Evolutionary conservation across 345 rosid species (phyloP).

Genomic region (Nasturtium officinale): DNA sequence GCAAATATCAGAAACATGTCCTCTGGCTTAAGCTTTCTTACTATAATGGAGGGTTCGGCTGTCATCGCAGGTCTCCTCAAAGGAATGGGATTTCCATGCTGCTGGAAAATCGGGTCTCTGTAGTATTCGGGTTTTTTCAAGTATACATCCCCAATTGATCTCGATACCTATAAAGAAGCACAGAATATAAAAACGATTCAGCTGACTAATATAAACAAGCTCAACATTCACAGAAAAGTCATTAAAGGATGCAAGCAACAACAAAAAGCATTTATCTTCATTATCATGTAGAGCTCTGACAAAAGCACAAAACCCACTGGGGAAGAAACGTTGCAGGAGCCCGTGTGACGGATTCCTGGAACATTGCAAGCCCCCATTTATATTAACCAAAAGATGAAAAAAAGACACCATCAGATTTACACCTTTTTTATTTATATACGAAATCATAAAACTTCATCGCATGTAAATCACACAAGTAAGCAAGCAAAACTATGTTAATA

Average conservation of each 20-base stretch:
- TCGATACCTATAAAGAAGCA: conserved; percentile 66
- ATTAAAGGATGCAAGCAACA: conserved; percentile 23
- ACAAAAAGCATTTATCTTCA: conserved; percentile 25
- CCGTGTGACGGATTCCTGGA: conserved; percentile 52
- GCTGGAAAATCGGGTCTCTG: conserved; percentile 82
- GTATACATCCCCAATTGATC: conserved; percentile 96
- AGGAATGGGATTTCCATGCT: conserved; percentile 70
- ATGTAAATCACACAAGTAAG: background rate
- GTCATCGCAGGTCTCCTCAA: conserved; percentile 81
- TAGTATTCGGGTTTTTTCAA: conserved; percentile 87
- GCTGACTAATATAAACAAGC: background rate
- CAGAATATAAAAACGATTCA: background rate
- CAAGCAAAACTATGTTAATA: conserved; percentile 32
- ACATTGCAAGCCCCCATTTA: conserved; percentile 43
- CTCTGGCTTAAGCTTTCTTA: conserved; percentile 67
- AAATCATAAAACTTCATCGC: conserved; percentile 3
- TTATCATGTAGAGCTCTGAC: conserved; percentile 29
- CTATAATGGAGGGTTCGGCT: conserved; percentile 86
- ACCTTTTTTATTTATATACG: background rate
- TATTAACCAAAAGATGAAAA: background rate
- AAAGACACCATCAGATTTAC: conserved; percentile 8
- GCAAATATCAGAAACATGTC: conserved; percentile 94
- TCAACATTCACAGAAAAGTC: conserved; percentile 19
- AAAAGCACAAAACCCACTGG: conserved; percentile 20
- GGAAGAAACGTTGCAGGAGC: conserved; percentile 49